Base-by-base conservation (phyloP, 148 eudicot genomes). In the Vaccinium corymbosum region DNA sequence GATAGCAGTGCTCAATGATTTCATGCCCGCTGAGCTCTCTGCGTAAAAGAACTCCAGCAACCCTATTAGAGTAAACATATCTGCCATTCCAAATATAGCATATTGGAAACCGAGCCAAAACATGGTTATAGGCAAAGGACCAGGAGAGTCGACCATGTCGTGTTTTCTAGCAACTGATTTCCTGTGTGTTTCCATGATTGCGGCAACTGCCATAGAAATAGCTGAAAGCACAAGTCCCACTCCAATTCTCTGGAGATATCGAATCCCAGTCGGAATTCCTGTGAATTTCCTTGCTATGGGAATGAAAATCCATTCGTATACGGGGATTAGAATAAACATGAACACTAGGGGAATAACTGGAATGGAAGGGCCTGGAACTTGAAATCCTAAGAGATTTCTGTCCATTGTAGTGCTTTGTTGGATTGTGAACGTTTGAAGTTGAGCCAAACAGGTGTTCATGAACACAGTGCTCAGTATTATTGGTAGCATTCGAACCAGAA, bases 401-500 rank as follows among this genome's bases (percentile, higher is more conserved):
- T 91, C 87, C 91, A 89, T 85, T 70, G 91, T 89, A 5, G 62
- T 85, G 86, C 90, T 87, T 84, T 91, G 93, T 82, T 91, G 91
- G 79, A 91, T 85, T 14, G 87, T 53, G 64, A 91, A 91, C 11
- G 93, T 91, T 75, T 91, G 93, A 76, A 89, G 91, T 84, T 91
- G 90, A 83, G 93, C 91, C 82, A 91, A 83, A 64, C 91, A 91
- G 14, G 91, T 91, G 85, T 89, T 91, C 93, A 91, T 88, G 87
- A 91, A 88, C n/a, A 91, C 74, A 7, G 91, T 91, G 85, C 91
- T 91, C 16, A 89, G 20, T 62, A 91, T 85, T 50, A 91, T 89
- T 6, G 93, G 93, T 15, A 89, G 84, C 91, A 89, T 91, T 1
- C 91, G 89, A 19, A 89, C 29, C 22, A 91, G 6, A 51, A 91